Percentiles rank a stretch among this genome's conserved stretches.
These are phyloP conservation scores for Yarrowia bubula DNA, from an alignment of 805 yeast genomes.

Conservation along the genomic window DNA sequence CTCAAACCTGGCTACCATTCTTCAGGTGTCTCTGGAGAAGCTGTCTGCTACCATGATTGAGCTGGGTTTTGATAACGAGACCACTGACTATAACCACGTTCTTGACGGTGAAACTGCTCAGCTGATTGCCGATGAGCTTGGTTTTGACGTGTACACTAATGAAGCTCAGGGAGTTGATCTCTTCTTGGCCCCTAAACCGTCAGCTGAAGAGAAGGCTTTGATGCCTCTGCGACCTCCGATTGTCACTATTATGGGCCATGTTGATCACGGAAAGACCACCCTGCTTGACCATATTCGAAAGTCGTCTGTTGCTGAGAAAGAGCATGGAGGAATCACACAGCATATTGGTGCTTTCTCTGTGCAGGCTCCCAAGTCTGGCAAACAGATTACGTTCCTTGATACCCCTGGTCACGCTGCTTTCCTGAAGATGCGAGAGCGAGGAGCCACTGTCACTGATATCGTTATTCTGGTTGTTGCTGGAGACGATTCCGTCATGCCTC, in stretches of 20 bases:
- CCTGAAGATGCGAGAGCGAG: constrained; percentile 92
- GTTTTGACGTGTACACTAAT: constrained; percentile 56
- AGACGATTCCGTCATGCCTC: constrained; percentile 97
- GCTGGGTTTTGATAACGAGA: constrained; percentile 69
- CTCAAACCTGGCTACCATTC: constrained; percentile 68
- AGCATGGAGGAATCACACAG: constrained; percentile 96
- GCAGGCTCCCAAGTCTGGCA: constrained; percentile 68
- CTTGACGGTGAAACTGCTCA: constrained; percentile 83
- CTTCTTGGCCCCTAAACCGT: constrained; percentile 51
- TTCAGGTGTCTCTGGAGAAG: constrained; percentile 62
- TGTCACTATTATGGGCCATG: constrained; percentile 98
- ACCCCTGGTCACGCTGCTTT: constrained; percentile 99
- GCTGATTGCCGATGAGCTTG: constrained; percentile 84
- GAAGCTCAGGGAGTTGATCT: constrained; percentile 60
- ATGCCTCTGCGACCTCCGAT: constrained; percentile 81
- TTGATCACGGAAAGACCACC: constrained; percentile 97
- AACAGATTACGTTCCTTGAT: constrained; percentile 82
- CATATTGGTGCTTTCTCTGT: constrained; percentile 97
- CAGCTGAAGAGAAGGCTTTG: constrained; percentile 47
- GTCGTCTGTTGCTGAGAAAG: constrained; percentile 77
- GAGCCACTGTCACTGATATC: constrained; percentile 91
- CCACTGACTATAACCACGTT: constrained; percentile 61
- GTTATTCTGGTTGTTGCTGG: constrained; percentile 93
- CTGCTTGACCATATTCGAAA: constrained; percentile 82
- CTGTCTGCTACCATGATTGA: constrained; percentile 57